phyloP scores from a whole-genome alignment of 1,139 yeast species.

The Debaryomyces subglobosus region DNA sequence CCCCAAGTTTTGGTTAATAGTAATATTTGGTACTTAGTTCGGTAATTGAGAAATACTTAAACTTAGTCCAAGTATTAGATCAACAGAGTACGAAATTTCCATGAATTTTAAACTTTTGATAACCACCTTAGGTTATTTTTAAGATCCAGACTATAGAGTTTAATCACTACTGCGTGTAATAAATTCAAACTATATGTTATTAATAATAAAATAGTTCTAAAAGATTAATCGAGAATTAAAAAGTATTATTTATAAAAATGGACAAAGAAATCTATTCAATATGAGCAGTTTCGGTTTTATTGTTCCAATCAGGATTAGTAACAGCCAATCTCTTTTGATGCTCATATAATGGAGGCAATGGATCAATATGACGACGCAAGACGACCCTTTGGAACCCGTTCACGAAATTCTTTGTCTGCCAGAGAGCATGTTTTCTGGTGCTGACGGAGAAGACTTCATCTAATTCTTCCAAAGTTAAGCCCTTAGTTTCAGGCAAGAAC shows the following conservation, averaged over 20 bases:
- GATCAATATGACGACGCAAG: constrained; percentile 43
- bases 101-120: too few species aligned
- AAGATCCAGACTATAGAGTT: too few species aligned
- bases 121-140: too few species aligned
- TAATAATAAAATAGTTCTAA: too few species aligned
- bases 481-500: constrained; percentile 72
- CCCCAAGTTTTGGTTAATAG: too few species aligned
- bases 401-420: constrained; percentile 50
- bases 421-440: constrained; percentile 52
- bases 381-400: constrained; percentile 47
- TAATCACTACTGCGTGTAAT: too few species aligned
- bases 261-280: constrained; percentile 33
- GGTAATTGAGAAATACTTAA: too few species aligned
- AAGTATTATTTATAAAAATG: neutral
- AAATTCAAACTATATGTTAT: too few species aligned
- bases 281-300: constrained; percentile 53
- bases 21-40: too few species aligned
- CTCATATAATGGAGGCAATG: constrained; percentile 56
- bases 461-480: constrained; percentile 70
- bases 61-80: too few species aligned
- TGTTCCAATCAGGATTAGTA: constrained; percentile 61
- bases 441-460: constrained; percentile 70
- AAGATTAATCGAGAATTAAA: too few species aligned
- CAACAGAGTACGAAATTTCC: too few species aligned
- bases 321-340: constrained; percentile 57